phyloP scores from a whole-genome alignment of 2,329 filamentous ascomycete species.

The Diplocarpon mali region DNA sequence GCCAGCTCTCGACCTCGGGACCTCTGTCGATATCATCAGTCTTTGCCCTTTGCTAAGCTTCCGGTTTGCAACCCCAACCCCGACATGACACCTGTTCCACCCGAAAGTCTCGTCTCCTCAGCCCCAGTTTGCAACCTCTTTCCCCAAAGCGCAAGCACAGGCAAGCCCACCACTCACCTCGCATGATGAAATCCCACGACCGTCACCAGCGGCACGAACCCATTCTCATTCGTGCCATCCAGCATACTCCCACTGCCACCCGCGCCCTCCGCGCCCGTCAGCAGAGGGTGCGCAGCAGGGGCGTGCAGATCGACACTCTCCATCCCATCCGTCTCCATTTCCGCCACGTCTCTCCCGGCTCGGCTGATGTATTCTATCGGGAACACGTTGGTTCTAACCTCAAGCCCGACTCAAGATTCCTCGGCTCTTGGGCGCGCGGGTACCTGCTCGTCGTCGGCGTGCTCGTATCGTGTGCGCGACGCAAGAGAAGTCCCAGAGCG shows the following conservation, averaged over 20 bases:
- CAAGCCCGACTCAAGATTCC: too few species aligned
- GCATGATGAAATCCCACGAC: conserved; percentile 82
- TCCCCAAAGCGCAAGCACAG: neutral
- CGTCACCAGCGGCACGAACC: conserved; percentile 58
- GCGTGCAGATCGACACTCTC: conserved; percentile 11
- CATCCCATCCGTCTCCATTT: conserved; percentile 6
- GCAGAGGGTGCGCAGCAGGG: conserved; percentile 2
- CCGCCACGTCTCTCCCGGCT: neutral
- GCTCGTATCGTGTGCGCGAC: too few species aligned
- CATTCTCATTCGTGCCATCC: neutral
- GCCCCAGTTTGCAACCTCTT: conserved; percentile 4
- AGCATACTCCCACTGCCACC: too few species aligned
- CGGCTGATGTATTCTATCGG: neutral
- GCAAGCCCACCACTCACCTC: conserved; percentile 31
- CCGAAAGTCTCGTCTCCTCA: neutral
- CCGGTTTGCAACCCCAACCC: neutral
- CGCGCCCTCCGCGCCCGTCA: too few species aligned
- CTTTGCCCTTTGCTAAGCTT: too few species aligned
- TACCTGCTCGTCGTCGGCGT: too few species aligned
- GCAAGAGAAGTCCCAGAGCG: too few species aligned
- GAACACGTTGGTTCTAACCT: too few species aligned
- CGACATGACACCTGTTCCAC: neutral
- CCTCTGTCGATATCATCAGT: conserved; percentile 38
- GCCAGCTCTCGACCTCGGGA: conserved; percentile 89
- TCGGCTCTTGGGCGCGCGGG: too few species aligned